Percentiles rank a stretch among this genome's conserved stretches.
phyloP scores from a whole-genome alignment of 192 early-diverging fungal genomes.

The Tieghemiomyces parasiticus region DNA sequence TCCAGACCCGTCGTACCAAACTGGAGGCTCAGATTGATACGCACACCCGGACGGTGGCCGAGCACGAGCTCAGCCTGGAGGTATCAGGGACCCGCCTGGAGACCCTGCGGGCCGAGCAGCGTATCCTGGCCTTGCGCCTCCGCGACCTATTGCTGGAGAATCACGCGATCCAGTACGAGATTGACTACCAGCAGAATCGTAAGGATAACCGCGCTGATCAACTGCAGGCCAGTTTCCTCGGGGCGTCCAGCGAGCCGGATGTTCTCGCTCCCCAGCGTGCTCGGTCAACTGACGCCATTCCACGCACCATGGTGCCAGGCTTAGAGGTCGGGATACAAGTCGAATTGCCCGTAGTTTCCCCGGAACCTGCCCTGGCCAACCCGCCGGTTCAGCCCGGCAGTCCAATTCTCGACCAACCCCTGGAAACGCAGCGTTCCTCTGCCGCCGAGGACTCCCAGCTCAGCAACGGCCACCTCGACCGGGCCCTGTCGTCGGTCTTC shows the following conservation, averaged over 20 bases:
- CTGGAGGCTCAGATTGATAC: background rate
- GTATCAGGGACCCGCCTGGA: background rate
- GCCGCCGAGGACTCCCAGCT: background rate
- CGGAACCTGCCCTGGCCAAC: too few relatives aligned
- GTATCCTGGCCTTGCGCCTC: background rate
- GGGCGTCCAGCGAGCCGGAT: background rate
- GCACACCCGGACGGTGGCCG: background rate
- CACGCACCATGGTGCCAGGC: too few relatives aligned
- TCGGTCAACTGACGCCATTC: background rate
- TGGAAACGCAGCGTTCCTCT: background rate
- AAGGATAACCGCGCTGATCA: background rate
- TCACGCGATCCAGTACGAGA: conserved; percentile 7
- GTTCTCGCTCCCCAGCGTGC: background rate
- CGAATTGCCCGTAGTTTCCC: background rate
- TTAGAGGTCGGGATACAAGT: background rate
- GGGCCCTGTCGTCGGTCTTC: background rate
- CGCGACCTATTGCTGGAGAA: conserved; percentile 6
- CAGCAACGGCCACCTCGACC: background rate
- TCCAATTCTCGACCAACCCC: background rate
- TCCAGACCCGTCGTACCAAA: background rate
- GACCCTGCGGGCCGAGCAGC: background rate
- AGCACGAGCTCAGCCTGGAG: background rate
- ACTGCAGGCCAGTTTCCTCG: background rate
- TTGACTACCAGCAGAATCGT: background rate
- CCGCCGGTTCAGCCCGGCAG: background rate